Evolutionary conservation across 2,329 filamentous ascomycete species (phyloP).

Genomic region (Xylaria sp.): DNA sequence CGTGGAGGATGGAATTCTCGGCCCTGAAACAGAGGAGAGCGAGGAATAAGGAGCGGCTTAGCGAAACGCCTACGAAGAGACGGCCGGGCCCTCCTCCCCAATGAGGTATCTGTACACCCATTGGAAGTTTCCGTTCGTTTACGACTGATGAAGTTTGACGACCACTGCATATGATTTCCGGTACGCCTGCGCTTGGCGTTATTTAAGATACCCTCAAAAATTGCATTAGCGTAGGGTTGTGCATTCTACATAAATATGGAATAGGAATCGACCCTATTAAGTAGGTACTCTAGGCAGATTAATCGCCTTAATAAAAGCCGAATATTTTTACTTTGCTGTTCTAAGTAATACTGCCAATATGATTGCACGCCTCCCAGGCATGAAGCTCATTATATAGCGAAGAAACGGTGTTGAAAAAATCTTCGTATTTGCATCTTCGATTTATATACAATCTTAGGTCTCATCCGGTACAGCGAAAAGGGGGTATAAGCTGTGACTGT

Average conservation of each 20-base stretch:
- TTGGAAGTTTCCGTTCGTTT: not conserved
- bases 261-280: not conserved
- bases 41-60: constrained; percentile 39
- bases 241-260: not conserved
- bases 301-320: not conserved
- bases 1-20: constrained; percentile 71
- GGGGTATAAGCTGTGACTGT: constrained; percentile 28
- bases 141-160: constrained; percentile 26
- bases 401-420: not conserved
- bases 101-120: not conserved
- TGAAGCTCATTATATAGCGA: not conserved
- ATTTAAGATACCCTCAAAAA: constrained; percentile 33
- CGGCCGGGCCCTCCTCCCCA: not conserved
- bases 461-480: constrained; percentile 6
- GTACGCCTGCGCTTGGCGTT: constrained; percentile 14
- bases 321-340: not conserved
- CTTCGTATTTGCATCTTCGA: not conserved
- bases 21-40: constrained; percentile 61
- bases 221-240: not conserved
- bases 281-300: too few relatives aligned
- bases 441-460: constrained; percentile 7
- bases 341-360: not conserved
- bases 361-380: not conserved
- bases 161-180: constrained; percentile 13
- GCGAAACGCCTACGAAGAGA: constrained; percentile 36